A percentile compares a stretch with the other conserved stretches of the same genome.
Evolutionary conservation across 495 filamentous ascomycete species (phyloP).

Genomic region (Stereocaulon alpinum): DNA sequence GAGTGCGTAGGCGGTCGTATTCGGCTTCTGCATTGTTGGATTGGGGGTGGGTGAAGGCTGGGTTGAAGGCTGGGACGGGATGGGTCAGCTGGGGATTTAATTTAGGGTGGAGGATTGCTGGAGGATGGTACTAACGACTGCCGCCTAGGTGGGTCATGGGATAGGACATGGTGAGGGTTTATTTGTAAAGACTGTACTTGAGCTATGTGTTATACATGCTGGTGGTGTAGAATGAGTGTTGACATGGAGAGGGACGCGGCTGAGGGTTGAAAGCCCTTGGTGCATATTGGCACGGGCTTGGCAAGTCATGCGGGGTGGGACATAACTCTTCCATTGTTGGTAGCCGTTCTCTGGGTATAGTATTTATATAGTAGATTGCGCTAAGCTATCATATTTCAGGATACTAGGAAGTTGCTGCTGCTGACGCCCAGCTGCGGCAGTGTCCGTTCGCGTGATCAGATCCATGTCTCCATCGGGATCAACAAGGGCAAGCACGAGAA

Average conservation of each 20-base stretch:
- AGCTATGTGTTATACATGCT: neutral
- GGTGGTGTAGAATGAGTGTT: neutral
- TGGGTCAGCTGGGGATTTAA: neutral
- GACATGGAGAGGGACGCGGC: neutral
- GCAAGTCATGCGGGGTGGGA: neutral
- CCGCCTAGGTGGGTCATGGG: conserved; percentile 55
- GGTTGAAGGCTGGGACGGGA: conserved; percentile 7
- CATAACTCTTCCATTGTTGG: no score
- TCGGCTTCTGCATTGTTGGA: conserved; percentile 63
- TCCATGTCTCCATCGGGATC: neutral
- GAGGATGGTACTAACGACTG: conserved; percentile 34
- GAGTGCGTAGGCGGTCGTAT: conserved; percentile 81
- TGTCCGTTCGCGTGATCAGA: neutral
- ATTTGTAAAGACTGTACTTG: conserved; percentile 4
- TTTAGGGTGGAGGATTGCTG: neutral
- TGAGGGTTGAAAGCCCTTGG: neutral
- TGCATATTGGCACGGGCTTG: neutral
- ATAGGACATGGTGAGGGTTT: conserved; percentile 40
- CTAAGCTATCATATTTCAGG: neutral
- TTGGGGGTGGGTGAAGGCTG: conserved; percentile 74
- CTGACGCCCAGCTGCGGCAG: neutral
- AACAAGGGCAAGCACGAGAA: no score
- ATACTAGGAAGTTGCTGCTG: neutral
- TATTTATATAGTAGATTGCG: no score
- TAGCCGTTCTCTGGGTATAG: no score